Base-by-base conservation (phyloP, 2,329 filamentous ascomycete genomes). In the Chrysoporthe cubensis region DNA sequence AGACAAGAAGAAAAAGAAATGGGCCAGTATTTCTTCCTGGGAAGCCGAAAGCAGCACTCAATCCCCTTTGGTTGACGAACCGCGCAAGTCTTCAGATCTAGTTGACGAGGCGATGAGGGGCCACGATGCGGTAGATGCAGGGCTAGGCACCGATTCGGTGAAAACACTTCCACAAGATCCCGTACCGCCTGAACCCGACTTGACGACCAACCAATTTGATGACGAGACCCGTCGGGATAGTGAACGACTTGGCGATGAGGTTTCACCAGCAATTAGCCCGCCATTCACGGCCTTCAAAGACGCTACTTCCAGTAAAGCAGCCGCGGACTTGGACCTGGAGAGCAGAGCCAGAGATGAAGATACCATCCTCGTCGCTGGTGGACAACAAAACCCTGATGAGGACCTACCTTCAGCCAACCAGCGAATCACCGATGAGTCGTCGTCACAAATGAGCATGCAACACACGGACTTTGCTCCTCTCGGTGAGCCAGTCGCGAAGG, bases 1-100 rank as follows among this genome's bases (percentile, higher is more conserved):
- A 64, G 78, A 75, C 54, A 81, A 78, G 73, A 81, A 78, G 67
- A 72, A 74, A 3, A 77, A 65, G 50, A 68, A 77, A 67, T 75
- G 72, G n/a, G 59, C 68, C 4, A 70, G 70, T 64, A 62, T 69
- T 66, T 58, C 70, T 43, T 65, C 70, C 54, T 42, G 72, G 52
- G 61, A 68, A 16, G 58, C 69, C 6, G 67, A 63, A n/a, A 64
- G 54, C 18, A 42, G 50, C 34, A 43, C 52, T 3, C 66, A 65
- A 1, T 68, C 71, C 5, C 67, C 68, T 32, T n/a, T 50, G n/a
- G 57, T 32, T 8, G 50, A 64, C 34, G 60, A 67, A 42, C 34
- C 63, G 34, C 46, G 62, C 58, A 62, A 67, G 42, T 52, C 58
- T 21, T 42, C 14, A 43, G 60, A 26, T 18, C 3, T 40, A 16